Evolutionary conservation across 257 asterid genomes (phyloP).

Genomic region (Ilex aquifolium): DNA sequence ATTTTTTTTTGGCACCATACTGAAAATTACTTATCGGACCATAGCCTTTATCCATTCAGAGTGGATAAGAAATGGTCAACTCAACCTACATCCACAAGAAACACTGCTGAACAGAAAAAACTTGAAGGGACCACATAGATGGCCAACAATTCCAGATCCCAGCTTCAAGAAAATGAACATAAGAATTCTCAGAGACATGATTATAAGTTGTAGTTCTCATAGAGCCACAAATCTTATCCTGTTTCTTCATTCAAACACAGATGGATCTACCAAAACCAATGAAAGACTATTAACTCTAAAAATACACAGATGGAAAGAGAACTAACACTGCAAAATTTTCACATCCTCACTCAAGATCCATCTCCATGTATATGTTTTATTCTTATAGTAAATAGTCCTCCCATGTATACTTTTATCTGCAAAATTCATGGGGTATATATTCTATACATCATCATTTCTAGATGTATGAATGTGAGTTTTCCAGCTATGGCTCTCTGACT

Average conservation of each 20-base stretch:
- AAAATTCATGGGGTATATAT: slow-evolving; percentile 19
- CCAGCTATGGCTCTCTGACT: slow-evolving; percentile 41
- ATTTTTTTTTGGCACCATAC: too few species aligned
- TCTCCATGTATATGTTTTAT: slow-evolving; percentile 22
- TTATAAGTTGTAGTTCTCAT: too few species aligned
- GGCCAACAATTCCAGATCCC: too few species aligned
- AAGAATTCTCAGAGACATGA: too few species aligned
- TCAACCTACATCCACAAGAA: too few species aligned
- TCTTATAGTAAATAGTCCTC: slow-evolving; percentile 3
- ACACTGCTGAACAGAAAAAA: too few species aligned
- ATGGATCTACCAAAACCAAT: not conserved
- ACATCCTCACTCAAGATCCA: slow-evolving; percentile 32
- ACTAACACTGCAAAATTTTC: slow-evolving; percentile 64
- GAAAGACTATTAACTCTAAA: slow-evolving; percentile 1
- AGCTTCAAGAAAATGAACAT: too few species aligned
- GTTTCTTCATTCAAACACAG: not conserved
- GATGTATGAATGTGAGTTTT: slow-evolving; percentile 21
- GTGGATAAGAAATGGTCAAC: too few species aligned
- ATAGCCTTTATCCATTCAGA: too few species aligned
- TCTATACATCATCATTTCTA: slow-evolving; percentile 22
- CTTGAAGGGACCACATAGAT: too few species aligned
- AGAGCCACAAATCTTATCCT: too few species aligned
- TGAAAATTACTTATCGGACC: too few species aligned
- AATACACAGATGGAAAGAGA: slow-evolving; percentile 11
- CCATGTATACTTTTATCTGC: slow-evolving; percentile 19